Evolutionary conservation across 768 basidiomycete genomes (phyloP).

Genomic region (Hericium coralloides): DNA sequence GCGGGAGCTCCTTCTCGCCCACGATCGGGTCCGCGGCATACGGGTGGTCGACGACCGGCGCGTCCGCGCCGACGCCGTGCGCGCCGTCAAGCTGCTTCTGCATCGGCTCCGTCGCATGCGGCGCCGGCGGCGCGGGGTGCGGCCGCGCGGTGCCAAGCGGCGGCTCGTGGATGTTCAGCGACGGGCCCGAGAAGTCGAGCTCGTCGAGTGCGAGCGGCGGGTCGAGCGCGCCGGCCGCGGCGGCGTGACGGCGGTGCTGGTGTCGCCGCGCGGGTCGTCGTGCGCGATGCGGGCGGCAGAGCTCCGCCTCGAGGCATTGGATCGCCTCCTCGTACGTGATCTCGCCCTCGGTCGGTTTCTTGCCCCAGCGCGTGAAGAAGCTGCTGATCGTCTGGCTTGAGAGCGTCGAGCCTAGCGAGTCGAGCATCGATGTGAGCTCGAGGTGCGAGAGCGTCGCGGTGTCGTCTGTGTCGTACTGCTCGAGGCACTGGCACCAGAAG

Average conservation of each 20-base stretch:
- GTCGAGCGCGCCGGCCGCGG: constrained; percentile 31
- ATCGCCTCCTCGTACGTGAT: constrained; percentile 74
- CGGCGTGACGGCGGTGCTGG: constrained; percentile 48
- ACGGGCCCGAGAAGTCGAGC: constrained; percentile 56
- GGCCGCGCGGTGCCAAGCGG: background rate
- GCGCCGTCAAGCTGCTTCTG: background rate
- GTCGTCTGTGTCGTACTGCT: constrained; percentile 87
- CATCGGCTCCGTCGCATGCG: constrained; percentile 1
- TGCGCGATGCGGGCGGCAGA: constrained; percentile 61
- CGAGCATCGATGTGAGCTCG: constrained; percentile 91
- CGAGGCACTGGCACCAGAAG: constrained; percentile 85
- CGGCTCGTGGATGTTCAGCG: constrained; percentile 22
- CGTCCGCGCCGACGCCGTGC: background rate
- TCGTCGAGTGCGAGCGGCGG: constrained; percentile 34
- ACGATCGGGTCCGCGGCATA: background rate
- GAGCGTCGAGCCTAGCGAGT: constrained; percentile 92
- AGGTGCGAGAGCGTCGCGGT: constrained; percentile 64
- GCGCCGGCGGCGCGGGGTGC: background rate
- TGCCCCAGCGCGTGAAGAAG: constrained; percentile 71
- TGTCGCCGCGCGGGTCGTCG: constrained; percentile 34
- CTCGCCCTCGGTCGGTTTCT: constrained; percentile 56
- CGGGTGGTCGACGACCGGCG: background rate
- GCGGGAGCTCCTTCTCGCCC: background rate
- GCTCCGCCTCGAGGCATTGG: constrained; percentile 78
- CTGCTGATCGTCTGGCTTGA: constrained; percentile 66